A percentile compares a stretch with the other conserved stretches of the same genome.
phyloP scores from a whole-genome alignment of 1,139 yeast species.

The Casaregolazyma suthepensis region DNA sequence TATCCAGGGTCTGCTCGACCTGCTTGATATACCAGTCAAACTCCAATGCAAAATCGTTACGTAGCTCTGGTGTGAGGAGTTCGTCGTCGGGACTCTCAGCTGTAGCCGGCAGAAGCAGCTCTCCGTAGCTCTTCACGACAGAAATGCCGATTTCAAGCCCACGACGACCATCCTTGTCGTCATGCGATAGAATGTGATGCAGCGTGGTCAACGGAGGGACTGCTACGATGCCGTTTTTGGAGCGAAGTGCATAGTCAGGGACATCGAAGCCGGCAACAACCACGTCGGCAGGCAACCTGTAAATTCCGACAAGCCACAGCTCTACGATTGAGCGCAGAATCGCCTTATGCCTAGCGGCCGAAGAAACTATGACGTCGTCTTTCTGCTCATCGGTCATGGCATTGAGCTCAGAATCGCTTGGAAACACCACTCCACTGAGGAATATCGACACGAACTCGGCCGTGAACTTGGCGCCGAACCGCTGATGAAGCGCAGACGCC shows the following conservation, averaged over 20 bases:
- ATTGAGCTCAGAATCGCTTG: constrained; percentile 33
- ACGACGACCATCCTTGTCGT: constrained; percentile 31
- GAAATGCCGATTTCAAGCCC: constrained; percentile 46
- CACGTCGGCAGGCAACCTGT: constrained; percentile 20
- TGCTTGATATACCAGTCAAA: constrained; percentile 46
- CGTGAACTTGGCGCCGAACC: constrained; percentile 55
- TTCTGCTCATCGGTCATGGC: constrained; percentile 41
- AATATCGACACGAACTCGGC: constrained; percentile 46
- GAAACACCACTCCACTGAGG: constrained; percentile 41
- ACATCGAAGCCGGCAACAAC: constrained; percentile 27
- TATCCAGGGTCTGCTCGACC: constrained; percentile 37
- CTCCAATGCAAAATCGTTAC: not conserved
- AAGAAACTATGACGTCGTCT: constrained; percentile 20
- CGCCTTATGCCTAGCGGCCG: constrained; percentile 39
- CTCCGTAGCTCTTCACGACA: constrained; percentile 47
- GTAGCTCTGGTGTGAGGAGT: not conserved
- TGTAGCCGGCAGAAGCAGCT: constrained; percentile 5
- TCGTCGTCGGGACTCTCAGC: not conserved
- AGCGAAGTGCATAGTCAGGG: constrained; percentile 37
- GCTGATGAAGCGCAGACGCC: constrained; percentile 68
- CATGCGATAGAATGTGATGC: constrained; percentile 49
- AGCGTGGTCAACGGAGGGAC: constrained; percentile 46
- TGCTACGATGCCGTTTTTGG: constrained; percentile 18
- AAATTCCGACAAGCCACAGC: constrained; percentile 51
- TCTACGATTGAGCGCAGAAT: constrained; percentile 56